Evolutionary conservation across 2,329 filamentous ascomycete species (phyloP), one percentile per base, ranked within the genome.

Genomic region (Aspergillus pseudoterreus): DNA sequence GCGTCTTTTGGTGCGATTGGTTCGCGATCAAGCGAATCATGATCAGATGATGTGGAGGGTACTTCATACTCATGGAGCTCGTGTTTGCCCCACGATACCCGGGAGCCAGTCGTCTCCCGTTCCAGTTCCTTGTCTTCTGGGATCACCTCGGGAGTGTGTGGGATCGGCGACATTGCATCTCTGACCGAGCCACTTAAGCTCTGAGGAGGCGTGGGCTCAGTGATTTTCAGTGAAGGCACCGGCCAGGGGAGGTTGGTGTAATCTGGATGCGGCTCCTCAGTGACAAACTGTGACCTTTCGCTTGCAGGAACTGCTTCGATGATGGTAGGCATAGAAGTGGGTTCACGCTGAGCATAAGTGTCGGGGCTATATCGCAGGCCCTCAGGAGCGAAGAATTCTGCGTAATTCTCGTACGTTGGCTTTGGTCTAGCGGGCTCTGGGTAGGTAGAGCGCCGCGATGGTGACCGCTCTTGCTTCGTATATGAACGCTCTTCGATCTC

Each of bases 71-170:
- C 80, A 63, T 85, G 82, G 4, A 80, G 85, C 62, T 84, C 77
- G 56, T 85, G 84, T 53, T 84, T 75, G 10, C 82, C 84, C 84
- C 83, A 87, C 11, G 78, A 83, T 4, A 87, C 84, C 58, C 85
- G 85, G 6, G 80, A 75, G 22, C 62, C 65, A 19, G 71, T 68
- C 6, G 72, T 71, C 30, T 76, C 72, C 21, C 73, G 67, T 47
- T 75, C 72, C n/a, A 71, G 63, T 1, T 74, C 68, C 10, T 76
- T 63, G 33, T 74, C 63, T 47, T 81, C 76, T 10, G 73, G 74
- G 42, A 68, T 71, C 6, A 71, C 64, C 39, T 75, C 64, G 49
- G 75, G 71, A 27, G 73, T 43, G 6, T 53, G 52, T 4, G 59
- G 53, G 19, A 60, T 53, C 11, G 70, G 68, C 24, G 67, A 68